Percentiles rank a stretch among this genome's conserved stretches.
These are phyloP conservation scores for Funneliformis geosporum DNA, from an alignment of 192 early-diverging fungal genomes.

Conservation along the genomic window DNA sequence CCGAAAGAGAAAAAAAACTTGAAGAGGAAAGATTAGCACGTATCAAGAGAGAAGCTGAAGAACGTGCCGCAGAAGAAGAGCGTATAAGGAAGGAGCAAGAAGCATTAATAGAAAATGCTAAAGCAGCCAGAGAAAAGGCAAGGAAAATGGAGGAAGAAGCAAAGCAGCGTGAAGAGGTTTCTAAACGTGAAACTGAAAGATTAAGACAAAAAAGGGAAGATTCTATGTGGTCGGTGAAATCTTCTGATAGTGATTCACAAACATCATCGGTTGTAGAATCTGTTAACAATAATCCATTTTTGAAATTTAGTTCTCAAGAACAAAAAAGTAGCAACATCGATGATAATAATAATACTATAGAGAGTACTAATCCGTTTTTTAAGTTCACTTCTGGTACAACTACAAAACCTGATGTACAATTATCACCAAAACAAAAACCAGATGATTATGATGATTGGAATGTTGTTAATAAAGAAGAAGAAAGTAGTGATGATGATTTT, in stretches of 20 bases:
- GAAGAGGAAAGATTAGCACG: conserved; percentile 40
- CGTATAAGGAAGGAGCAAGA: conserved; percentile 1
- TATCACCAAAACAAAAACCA: background rate
- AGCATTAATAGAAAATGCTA: conserved; percentile 14
- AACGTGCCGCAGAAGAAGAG: conserved; percentile 25
- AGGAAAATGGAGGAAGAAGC: conserved; percentile 28
- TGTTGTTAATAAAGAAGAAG: conserved; percentile 28
- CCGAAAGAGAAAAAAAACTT: conserved; percentile 35
- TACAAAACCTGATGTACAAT: background rate
- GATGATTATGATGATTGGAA: conserved; percentile 44
- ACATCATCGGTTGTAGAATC: background rate
- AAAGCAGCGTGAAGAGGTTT: conserved; percentile 18
- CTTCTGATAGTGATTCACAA: background rate
- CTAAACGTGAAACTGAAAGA: conserved; percentile 4
- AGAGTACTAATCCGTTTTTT: conserved; percentile 48
- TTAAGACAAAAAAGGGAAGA: conserved; percentile 11
- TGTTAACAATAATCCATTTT: conserved; percentile 43
- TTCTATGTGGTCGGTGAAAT: background rate
- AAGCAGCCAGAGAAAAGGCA: conserved; percentile 18
- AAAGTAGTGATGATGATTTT: conserved; percentile 37
- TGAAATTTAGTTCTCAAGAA: conserved; percentile 28
- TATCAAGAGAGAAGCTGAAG: conserved; percentile 23
- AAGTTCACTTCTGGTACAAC: conserved; percentile 36
- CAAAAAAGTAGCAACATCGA: background rate
- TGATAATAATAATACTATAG: conserved; percentile 33